Conservation (phyloP, 441 rosid genomes). For the Rhodomyrtus psidioides region DNA sequence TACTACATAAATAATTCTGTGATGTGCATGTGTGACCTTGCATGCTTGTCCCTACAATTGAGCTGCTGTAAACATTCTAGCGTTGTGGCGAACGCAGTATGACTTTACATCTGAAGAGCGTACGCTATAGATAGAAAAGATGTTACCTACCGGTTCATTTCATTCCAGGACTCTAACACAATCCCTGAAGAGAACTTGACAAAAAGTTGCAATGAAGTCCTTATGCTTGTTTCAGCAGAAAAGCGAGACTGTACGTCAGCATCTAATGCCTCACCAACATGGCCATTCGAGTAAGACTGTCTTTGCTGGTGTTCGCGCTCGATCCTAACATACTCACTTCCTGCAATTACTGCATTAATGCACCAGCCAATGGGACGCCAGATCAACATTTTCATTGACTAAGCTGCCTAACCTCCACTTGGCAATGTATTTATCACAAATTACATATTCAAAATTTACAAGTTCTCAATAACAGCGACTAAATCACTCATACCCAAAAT, state of each 20-base stretch:
- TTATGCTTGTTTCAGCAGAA: slow-evolving; percentile 87
- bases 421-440: neutral
- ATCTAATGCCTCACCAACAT: slow-evolving; percentile 49
- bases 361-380: slow-evolving; percentile 41
- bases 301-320: slow-evolving; percentile 84
- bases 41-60: neutral
- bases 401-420: neutral
- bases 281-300: slow-evolving; percentile 66
- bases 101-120: neutral
- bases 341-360: slow-evolving; percentile 85
- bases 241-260: slow-evolving; percentile 56
- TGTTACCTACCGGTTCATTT: slow-evolving; percentile 64
- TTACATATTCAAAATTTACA: neutral
- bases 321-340: slow-evolving; percentile 74
- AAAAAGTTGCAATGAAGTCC: slow-evolving; percentile 89
- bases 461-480: neutral
- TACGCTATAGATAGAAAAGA: neutral
- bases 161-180: slow-evolving; percentile 83
- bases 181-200: slow-evolving; percentile 81
- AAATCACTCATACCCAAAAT: neutral
- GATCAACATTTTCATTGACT: neutral
- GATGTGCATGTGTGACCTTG: neutral
- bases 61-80: neutral
- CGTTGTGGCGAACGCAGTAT: neutral
- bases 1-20: neutral